These are phyloP conservation scores for Fusarium miscanthi DNA, from an alignment of 2,329 filamentous ascomycete genomes.

Conservation along the genomic window DNA sequence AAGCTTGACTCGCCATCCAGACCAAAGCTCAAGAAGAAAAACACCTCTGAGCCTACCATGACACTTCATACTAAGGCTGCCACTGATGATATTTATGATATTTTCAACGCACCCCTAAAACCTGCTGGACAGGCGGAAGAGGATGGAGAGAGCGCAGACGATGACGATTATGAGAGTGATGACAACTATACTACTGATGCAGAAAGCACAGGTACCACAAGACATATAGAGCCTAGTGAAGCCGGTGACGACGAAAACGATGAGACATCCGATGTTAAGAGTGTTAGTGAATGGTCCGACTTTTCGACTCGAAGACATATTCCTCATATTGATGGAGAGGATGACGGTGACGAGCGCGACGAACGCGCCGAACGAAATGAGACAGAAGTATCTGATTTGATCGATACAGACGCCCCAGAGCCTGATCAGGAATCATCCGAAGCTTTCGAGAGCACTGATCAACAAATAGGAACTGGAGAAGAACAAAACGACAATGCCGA, in stretches of 20 bases:
- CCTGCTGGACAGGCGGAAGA: slow-evolving; percentile 43
- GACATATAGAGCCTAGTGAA: slow-evolving; percentile 66
- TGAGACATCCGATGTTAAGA: slow-evolving; percentile 66
- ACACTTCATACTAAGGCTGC: slow-evolving; percentile 95
- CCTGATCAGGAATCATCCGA: slow-evolving; percentile 39
- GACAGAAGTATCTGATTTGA: slow-evolving; percentile 54
- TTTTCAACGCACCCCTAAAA: slow-evolving; percentile 84
- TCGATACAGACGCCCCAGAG: slow-evolving; percentile 49
- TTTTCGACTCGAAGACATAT: slow-evolving; percentile 81
- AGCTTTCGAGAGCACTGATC: slow-evolving; percentile 5
- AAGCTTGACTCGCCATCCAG: slow-evolving; percentile 90
- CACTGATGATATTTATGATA: slow-evolving; percentile 96
- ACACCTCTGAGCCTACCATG: slow-evolving; percentile 88
- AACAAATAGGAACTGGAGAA: slow-evolving; percentile 22
- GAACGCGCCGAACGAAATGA: slow-evolving; percentile 46
- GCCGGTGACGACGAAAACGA: slow-evolving; percentile 60
- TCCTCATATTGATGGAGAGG: slow-evolving; percentile 57
- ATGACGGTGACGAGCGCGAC: slow-evolving; percentile 38
- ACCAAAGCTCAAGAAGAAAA: slow-evolving; percentile 85
- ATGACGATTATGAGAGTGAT: slow-evolving; percentile 78
- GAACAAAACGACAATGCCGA: slow-evolving; percentile 50
- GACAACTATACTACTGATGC: slow-evolving; percentile 84
- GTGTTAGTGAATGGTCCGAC: slow-evolving; percentile 87
- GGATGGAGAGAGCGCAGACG: slow-evolving; percentile 60
- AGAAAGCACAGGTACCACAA: slow-evolving; percentile 84